Base-by-base conservation (phyloP, 805 yeast species). In the Spathaspora boniae region DNA sequence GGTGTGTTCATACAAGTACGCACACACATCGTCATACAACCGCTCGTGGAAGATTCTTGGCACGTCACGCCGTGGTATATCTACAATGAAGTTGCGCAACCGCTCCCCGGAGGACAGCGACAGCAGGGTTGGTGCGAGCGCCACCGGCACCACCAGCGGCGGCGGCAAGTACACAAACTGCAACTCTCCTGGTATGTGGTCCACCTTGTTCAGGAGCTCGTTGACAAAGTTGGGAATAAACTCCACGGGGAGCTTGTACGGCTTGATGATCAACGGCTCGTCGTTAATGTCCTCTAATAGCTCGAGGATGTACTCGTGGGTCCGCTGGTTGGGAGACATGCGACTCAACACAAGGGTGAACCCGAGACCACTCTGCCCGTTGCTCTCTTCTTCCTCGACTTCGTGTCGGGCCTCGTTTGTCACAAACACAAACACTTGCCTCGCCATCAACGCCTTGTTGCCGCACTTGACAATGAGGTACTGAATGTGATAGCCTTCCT, bases 31-130 rank as follows among this genome's bases (percentile, higher is more conserved):
- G 23, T 34, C 32, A 22, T 46, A 37, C 19, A 54, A 40, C 8
- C 41, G 29, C 6, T 28, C 41, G 20, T 16, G 33, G 12, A 29
- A 40, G 19, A 4, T 24, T 26, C 20, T 11, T 18, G 7, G 29
- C 6, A 49, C 17, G 30, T 59, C 65, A 4, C 21, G 31, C 4
- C 38, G 36, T 1, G 58, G 56, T 5, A 59, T 46, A 15, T 46
- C 50, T 5, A 59, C 36, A 2, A 48, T 38, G 2, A 58, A 51
- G 28, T 53, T 42, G 16, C 47, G 41, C 19, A 60, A 37, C 23
- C 46, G 44, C 16, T 35, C 43, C 7, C 29, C 24, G n/a, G n/a
- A n/a, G n/a, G n/a, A n/a, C n/a, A 16, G 35, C 36, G 5, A 12
- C 24, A 16, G 26, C 30, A 12, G 26, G 20, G 17, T 18, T 18